phyloP scores from a whole-genome alignment of 768 basidiomycete species.

The Rhizopogon salebrosus region DNA sequence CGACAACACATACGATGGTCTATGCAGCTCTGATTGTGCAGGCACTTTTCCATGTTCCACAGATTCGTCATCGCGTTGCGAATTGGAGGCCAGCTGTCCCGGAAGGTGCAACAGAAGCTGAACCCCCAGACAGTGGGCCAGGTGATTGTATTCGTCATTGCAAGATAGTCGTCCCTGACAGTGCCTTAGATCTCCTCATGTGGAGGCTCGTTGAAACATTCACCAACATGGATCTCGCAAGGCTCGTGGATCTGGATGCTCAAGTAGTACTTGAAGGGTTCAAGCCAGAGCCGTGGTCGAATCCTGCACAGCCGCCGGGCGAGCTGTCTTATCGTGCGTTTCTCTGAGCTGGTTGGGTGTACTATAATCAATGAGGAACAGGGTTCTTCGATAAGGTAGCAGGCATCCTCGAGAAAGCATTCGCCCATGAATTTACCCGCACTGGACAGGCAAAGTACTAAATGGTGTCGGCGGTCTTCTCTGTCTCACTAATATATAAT shows the following conservation, averaged over 20 bases:
- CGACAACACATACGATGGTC: slow-evolving; percentile 42
- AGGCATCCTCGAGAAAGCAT: slow-evolving; percentile 38
- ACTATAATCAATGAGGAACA: slow-evolving; percentile 13
- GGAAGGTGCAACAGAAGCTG: slow-evolving; percentile 11
- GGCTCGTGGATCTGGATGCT: slow-evolving; percentile 51
- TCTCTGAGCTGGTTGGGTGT: background rate
- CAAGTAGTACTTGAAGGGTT: slow-evolving; percentile 46
- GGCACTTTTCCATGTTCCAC: slow-evolving; percentile 64
- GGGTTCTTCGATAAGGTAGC: slow-evolving; percentile 46
- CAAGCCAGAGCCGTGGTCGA: slow-evolving; percentile 35
- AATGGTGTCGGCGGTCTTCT: background rate
- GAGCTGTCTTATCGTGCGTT: slow-evolving; percentile 38
- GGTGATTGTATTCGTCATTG: slow-evolving; percentile 25
- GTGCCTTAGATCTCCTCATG: slow-evolving; percentile 23
- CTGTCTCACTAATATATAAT: slow-evolving; percentile 6
- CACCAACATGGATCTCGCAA: slow-evolving; percentile 64
- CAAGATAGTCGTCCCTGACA: slow-evolving; percentile 14
- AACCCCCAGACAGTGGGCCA: slow-evolving; percentile 27
- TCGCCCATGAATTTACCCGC: slow-evolving; percentile 32
- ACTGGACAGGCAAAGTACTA: slow-evolving; percentile 31
- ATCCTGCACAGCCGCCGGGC: slow-evolving; percentile 31
- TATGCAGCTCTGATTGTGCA: slow-evolving; percentile 55
- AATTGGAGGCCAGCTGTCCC: slow-evolving; percentile 29
- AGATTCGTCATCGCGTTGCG: slow-evolving; percentile 47
- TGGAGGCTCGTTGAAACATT: slow-evolving; percentile 63